These are phyloP conservation scores for Kazachstania sp. DNA, from an alignment of 1,139 yeast genomes.

Conservation along the genomic window DNA sequence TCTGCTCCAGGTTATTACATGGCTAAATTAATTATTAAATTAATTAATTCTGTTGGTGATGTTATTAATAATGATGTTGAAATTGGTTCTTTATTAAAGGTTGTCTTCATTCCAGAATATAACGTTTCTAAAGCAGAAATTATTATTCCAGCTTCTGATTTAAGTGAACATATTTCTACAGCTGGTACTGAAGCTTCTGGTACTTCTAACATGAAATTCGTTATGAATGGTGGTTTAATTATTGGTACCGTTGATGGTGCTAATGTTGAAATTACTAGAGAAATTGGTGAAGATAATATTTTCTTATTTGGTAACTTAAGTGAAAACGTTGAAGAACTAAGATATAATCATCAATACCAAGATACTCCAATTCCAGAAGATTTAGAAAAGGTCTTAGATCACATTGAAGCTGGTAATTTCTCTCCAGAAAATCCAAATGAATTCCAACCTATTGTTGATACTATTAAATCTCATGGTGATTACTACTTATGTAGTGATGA, in stretches of 20 bases:
- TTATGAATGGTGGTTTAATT: constrained; percentile 85
- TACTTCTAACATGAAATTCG: constrained; percentile 93
- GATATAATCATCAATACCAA: constrained; percentile 64
- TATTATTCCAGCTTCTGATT: constrained; percentile 81
- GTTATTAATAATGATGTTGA: constrained; percentile 74
- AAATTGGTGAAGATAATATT: constrained; percentile 86
- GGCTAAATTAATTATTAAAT: constrained; percentile 84
- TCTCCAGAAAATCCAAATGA: constrained; percentile 55
- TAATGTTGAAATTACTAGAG: constrained; percentile 88
- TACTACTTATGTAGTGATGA: constrained; percentile 83
- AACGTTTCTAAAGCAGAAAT: constrained; percentile 91
- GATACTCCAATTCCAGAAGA: constrained; percentile 43
- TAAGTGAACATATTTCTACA: constrained; percentile 92
- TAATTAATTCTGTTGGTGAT: constrained; percentile 71
- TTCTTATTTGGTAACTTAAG: constrained; percentile 86
- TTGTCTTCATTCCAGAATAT: constrained; percentile 83
- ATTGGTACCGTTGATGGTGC: constrained; percentile 98
- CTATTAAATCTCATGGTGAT: constrained; percentile 69
- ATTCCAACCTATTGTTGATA: constrained; percentile 58
- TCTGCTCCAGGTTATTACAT: constrained; percentile 96
- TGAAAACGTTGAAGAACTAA: constrained; percentile 78
- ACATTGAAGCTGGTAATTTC: constrained; percentile 61
- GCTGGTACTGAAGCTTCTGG: constrained; percentile 98
- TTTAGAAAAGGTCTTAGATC: constrained; percentile 54
- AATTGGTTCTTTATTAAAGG: constrained; percentile 69